Evolutionary conservation across 306 rosid genomes (phyloP).

Genomic region (Dicorynia guianensis): DNA sequence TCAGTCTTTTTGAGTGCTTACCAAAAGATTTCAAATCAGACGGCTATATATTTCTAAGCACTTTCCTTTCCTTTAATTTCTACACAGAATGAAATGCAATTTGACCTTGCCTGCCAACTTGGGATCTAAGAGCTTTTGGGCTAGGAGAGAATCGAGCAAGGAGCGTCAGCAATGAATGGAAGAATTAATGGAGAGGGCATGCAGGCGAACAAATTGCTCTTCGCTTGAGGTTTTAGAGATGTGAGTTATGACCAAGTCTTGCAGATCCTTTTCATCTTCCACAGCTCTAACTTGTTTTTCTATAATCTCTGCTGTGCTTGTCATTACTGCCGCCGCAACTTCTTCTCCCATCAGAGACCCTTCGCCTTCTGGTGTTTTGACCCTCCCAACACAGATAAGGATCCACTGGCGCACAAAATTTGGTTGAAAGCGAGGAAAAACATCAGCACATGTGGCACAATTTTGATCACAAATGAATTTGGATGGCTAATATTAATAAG

Average conservation of each 20-base stretch:
- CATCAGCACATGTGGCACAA: too few relatives aligned
- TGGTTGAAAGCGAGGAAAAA: too few relatives aligned
- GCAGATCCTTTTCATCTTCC: slow-evolving; percentile 80
- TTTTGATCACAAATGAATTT: too few relatives aligned
- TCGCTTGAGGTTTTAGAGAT: slow-evolving; percentile 55
- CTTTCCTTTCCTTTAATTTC: too few relatives aligned
- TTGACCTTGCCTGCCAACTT: slow-evolving; percentile 70
- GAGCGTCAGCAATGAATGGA: slow-evolving; percentile 71
- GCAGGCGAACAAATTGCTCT: slow-evolving; percentile 79
- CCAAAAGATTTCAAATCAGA: too few relatives aligned
- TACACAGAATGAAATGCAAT: background rate
- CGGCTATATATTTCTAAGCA: too few relatives aligned
- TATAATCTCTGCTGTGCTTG: slow-evolving; percentile 31
- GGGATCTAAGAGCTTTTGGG: slow-evolving; percentile 58
- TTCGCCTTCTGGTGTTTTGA: too few relatives aligned
- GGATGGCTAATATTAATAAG: too few relatives aligned
- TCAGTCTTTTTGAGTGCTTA: too few relatives aligned
- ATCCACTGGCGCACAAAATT: too few relatives aligned
- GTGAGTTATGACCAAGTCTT: slow-evolving; percentile 64
- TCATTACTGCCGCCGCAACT: background rate
- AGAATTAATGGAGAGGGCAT: slow-evolving; percentile 65
- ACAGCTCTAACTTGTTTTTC: slow-evolving; percentile 66
- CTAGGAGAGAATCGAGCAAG: slow-evolving; percentile 60
- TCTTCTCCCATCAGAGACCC: slow-evolving; percentile 38
- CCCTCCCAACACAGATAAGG: too few relatives aligned